phyloP scores from a whole-genome alignment of 805 yeast genomes.

The Wickerhamomyces bovis region DNA sequence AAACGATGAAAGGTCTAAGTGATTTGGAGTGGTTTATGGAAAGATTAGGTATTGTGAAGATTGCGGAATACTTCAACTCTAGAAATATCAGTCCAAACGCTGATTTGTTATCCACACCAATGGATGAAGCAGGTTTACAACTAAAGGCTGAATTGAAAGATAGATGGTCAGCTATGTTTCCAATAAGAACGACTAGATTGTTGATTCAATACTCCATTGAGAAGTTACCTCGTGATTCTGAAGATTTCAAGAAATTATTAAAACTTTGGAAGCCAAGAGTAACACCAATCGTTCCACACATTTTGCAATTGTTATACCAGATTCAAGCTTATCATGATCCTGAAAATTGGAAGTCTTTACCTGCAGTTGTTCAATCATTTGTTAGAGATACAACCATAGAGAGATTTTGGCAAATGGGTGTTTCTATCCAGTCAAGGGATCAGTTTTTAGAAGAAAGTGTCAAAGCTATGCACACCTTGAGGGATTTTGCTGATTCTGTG shows the following conservation, averaged over 20 bases:
- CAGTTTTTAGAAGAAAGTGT: constrained; percentile 92
- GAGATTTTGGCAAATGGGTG: constrained; percentile 98
- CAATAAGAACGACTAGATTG: constrained; percentile 91
- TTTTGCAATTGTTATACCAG: constrained; percentile 79
- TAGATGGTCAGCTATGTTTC: constrained; percentile 92
- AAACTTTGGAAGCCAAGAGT: constrained; percentile 90
- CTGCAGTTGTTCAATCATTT: constrained; percentile 85
- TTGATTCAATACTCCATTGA: constrained; percentile 95
- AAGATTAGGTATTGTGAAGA: constrained; percentile 87
- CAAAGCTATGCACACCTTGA: constrained; percentile 84
- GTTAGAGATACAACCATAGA: constrained; percentile 87
- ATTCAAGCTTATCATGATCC: constrained; percentile 95
- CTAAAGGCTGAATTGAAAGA: constrained; percentile 76
- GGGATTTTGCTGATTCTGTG: constrained; percentile 96
- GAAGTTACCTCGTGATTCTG: constrained; percentile 71
- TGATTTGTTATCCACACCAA: constrained; percentile 66
- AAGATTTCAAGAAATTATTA: constrained; percentile 61
- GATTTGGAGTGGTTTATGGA: constrained; percentile 99
- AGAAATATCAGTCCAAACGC: constrained; percentile 77
- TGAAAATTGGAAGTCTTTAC: constrained; percentile 81
- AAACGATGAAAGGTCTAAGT: constrained; percentile 80
- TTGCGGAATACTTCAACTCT: constrained; percentile 82
- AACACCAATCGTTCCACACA: constrained; percentile 86
- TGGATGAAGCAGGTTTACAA: constrained; percentile 83
- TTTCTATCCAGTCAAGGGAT: constrained; percentile 88